These are phyloP conservation scores for Aurifilum marmelostoma DNA, from an alignment of 2,329 filamentous ascomycete genomes.

Conservation along the genomic window DNA sequence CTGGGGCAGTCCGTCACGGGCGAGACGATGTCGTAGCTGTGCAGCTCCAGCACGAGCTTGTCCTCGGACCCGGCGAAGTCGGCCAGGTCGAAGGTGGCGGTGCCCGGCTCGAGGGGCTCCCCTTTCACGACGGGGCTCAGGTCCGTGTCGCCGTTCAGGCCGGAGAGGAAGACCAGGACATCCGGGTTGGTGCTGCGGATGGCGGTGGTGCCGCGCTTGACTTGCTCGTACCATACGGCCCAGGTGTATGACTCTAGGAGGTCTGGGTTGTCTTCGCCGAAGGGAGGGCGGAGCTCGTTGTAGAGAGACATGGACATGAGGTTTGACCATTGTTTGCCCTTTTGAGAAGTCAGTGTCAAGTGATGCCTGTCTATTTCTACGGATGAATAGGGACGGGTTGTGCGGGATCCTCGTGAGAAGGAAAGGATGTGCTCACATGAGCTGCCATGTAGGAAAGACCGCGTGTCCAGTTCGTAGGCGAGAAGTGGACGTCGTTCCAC, in stretches of 20 bases:
- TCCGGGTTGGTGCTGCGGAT: conserved; percentile 55
- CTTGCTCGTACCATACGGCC: conserved; percentile 57
- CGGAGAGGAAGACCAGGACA: conserved; percentile 62
- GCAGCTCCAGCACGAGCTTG: conserved; percentile 63
- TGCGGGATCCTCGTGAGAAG: no score
- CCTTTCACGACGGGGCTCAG: conserved; percentile 55
- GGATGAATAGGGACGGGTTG: no score
- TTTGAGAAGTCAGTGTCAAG: conserved; percentile 29
- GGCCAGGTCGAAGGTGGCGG: conserved; percentile 44
- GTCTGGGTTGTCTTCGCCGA: conserved; percentile 34
- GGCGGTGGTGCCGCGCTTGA: conserved; percentile 51
- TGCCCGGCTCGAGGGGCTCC: conserved; percentile 51
- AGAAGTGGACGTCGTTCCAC: conserved; percentile 65
- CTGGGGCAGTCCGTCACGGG: conserved; percentile 47
- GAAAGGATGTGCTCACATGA: conserved; percentile 47
- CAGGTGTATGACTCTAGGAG: conserved; percentile 54
- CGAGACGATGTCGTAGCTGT: conserved; percentile 60
- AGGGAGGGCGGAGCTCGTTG: conserved; percentile 55
- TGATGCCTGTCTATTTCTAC: no score
- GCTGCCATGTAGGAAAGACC: conserved; percentile 63
- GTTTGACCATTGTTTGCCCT: conserved; percentile 50
- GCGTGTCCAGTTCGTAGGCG: conserved; percentile 61
- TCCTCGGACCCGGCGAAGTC: conserved; percentile 55
- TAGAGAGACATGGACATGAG: conserved; percentile 55
- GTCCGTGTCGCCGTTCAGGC: conserved; percentile 60